A percentile compares a stretch with the other conserved stretches of the same genome.
Evolutionary conservation across 805 yeast species (phyloP).

Genomic region (Metschnikowia lachancei): DNA sequence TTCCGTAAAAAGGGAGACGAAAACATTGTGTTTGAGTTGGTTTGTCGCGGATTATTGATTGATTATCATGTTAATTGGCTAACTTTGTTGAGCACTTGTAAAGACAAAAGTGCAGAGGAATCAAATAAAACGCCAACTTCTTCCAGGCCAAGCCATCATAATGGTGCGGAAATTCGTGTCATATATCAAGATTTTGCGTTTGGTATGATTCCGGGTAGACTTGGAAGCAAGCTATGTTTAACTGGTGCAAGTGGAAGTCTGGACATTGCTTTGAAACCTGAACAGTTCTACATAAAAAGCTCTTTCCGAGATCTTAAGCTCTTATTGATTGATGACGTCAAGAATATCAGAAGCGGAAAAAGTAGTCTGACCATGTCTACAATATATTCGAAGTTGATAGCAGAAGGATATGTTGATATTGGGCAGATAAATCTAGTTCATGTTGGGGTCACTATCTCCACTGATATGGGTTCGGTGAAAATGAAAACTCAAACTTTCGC

Average conservation of each 20-base stretch:
- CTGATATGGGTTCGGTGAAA: slow-evolving; percentile 15
- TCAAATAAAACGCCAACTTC: not conserved
- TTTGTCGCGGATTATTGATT: slow-evolving; percentile 46
- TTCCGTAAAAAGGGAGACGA: slow-evolving; percentile 24
- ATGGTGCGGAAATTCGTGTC: slow-evolving; percentile 29
- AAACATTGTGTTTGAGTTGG: slow-evolving; percentile 38
- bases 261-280: slow-evolving; percentile 40
- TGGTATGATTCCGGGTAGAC: slow-evolving; percentile 61
- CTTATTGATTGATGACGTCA: slow-evolving; percentile 62
- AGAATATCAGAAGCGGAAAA: slow-evolving; percentile 1
- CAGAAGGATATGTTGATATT: slow-evolving; percentile 53
- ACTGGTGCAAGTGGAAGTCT: slow-evolving; percentile 53
- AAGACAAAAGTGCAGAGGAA: slow-evolving; percentile 6
- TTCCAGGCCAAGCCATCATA: not conserved
- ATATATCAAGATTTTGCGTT: slow-evolving; percentile 52
- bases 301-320: slow-evolving; percentile 51
- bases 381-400: slow-evolving; percentile 23
- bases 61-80: slow-evolving; percentile 66
- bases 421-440: slow-evolving; percentile 45
- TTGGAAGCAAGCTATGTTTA: slow-evolving; percentile 53
- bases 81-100: slow-evolving; percentile 12
- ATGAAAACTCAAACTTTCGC: not conserved
- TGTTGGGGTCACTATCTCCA: slow-evolving; percentile 32
- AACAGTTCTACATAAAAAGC: slow-evolving; percentile 37
- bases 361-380: not conserved